A percentile compares a stretch with the other conserved stretches of the same genome.
These are phyloP conservation scores for Aspergillus bridgeri DNA, from an alignment of 495 filamentous ascomycete species.

Conservation along the genomic window DNA sequence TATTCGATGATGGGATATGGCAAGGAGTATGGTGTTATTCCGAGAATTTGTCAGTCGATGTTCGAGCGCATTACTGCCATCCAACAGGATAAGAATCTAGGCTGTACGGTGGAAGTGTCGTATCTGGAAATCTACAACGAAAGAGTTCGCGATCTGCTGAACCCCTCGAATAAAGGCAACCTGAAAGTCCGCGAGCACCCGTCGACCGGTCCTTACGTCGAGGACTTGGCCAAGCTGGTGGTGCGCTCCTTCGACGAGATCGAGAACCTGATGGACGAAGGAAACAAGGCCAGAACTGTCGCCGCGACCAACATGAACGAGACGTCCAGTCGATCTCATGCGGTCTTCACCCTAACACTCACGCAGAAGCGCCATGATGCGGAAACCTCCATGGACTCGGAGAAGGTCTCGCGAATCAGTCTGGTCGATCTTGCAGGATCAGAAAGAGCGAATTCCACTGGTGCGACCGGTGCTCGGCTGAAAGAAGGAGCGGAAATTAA, in stretches of 20 bases:
- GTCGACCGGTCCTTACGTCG: slow-evolving; percentile 94
- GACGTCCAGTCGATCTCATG: slow-evolving; percentile 95
- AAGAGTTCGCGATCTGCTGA: slow-evolving; percentile 91
- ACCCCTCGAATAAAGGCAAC: slow-evolving; percentile 94
- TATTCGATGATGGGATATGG: slow-evolving; percentile 99
- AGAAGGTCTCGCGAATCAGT: slow-evolving; percentile 97
- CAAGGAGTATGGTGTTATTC: slow-evolving; percentile 93
- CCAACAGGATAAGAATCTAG: slow-evolving; percentile 73
- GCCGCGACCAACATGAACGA: slow-evolving; percentile 99
- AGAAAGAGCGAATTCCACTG: slow-evolving; percentile 92
- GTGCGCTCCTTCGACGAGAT: slow-evolving; percentile 96
- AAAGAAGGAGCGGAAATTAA: slow-evolving; percentile 99
- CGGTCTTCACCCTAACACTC: slow-evolving; percentile 94
- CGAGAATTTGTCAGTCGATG: slow-evolving; percentile 97
- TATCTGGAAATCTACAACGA: slow-evolving; percentile 99
- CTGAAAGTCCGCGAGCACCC: slow-evolving; percentile 97
- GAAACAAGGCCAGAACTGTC: slow-evolving; percentile 96
- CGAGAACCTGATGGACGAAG: slow-evolving; percentile 97
- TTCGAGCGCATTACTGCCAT: slow-evolving; percentile 77
- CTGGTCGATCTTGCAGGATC: slow-evolving; percentile 97
- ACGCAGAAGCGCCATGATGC: slow-evolving; percentile 91
- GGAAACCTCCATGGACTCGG: slow-evolving; percentile 92
- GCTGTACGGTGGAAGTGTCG: slow-evolving; percentile 94
- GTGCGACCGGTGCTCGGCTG: slow-evolving; percentile 89
- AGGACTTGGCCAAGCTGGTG: slow-evolving; percentile 95